Conservation (phyloP, 2,329 filamentous ascomycete species). For the Alternaria arbusti region DNA sequence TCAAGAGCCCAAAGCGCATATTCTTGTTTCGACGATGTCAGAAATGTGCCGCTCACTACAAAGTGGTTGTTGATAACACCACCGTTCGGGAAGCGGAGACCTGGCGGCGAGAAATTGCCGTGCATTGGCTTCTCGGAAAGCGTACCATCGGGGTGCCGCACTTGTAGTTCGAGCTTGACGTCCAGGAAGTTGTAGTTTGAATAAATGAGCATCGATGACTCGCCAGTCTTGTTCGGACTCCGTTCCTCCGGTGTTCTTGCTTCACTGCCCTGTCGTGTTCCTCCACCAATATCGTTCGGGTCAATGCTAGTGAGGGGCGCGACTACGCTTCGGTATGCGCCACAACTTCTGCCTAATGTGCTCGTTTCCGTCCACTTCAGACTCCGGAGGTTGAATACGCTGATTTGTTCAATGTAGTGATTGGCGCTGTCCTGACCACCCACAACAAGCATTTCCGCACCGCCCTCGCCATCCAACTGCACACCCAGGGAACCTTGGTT, state of each 20-base stretch:
- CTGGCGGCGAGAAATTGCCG: slow-evolving; percentile 84
- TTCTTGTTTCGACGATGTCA: slow-evolving; percentile 97
- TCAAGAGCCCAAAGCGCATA: slow-evolving; percentile 97
- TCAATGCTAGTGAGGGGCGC: slow-evolving; percentile 76
- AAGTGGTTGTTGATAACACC: slow-evolving; percentile 96
- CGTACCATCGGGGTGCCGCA: slow-evolving; percentile 82
- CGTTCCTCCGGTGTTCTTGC: slow-evolving; percentile 42
- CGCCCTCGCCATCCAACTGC: slow-evolving; percentile 86
- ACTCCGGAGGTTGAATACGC: slow-evolving; percentile 94
- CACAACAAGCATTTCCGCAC: slow-evolving; percentile 96
- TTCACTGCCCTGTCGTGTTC: slow-evolving; percentile 52
- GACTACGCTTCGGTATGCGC: slow-evolving; percentile 94
- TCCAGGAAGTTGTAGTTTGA: slow-evolving; percentile 99
- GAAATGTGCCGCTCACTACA: slow-evolving; percentile 94
- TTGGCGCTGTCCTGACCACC: slow-evolving; percentile 97
- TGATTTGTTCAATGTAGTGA: slow-evolving; percentile 98
- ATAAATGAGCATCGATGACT: slow-evolving; percentile 87
- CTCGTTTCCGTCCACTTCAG: slow-evolving; percentile 95
- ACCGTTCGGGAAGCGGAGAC: slow-evolving; percentile 92
- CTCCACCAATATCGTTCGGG: slow-evolving; percentile 69
- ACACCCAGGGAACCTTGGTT: slow-evolving; percentile 90
- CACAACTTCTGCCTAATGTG: slow-evolving; percentile 86
- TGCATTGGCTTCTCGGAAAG: slow-evolving; percentile 89
- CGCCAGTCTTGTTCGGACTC: slow-evolving; percentile 45
- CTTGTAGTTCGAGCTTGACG: slow-evolving; percentile 92